Conservation (phyloP, 2,329 filamentous ascomycete genomes). For the Fusarium continuum region DNA sequence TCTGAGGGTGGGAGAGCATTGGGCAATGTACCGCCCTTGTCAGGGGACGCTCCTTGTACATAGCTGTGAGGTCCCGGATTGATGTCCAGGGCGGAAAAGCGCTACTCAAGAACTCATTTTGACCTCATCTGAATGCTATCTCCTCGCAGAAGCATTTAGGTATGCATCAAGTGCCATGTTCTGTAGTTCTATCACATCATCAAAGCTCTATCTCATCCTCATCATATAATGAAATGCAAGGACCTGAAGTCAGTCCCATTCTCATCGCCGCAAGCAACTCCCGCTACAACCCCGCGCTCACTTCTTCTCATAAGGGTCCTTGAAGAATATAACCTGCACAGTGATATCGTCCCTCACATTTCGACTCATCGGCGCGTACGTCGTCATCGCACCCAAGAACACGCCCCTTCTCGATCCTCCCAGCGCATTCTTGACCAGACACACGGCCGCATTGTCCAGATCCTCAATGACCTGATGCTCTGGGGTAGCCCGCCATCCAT, state of each 20-base stretch:
- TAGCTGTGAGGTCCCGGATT: too few relatives aligned
- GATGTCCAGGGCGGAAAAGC: too few relatives aligned
- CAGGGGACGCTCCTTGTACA: not conserved
- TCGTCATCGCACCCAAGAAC: conserved; percentile 76
- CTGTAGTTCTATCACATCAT: too few relatives aligned
- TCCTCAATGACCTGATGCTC: conserved; percentile 79
- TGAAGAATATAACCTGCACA: conserved; percentile 80
- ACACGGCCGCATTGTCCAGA: conserved; percentile 78
- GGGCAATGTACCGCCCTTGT: not conserved
- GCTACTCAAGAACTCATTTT: too few relatives aligned
- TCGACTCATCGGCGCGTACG: conserved; percentile 75
- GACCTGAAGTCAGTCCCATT: too few relatives aligned
- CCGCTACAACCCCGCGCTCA: conserved; percentile 55
- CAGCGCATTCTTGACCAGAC: conserved; percentile 81
- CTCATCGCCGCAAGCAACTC: not conserved
- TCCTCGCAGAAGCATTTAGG: too few relatives aligned
- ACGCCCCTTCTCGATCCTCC: conserved; percentile 79
- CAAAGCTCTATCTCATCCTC: too few relatives aligned
- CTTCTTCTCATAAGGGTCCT: conserved; percentile 65
- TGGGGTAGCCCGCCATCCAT: conserved; percentile 41
- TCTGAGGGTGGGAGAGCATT: not conserved
- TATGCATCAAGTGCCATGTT: too few relatives aligned
- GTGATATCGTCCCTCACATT: conserved; percentile 77
- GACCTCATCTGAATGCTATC: too few relatives aligned
- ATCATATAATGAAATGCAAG: too few relatives aligned